Evolutionary conservation across 2,329 filamentous ascomycete species (phyloP).

Genomic region (Shiraia sp.): DNA sequence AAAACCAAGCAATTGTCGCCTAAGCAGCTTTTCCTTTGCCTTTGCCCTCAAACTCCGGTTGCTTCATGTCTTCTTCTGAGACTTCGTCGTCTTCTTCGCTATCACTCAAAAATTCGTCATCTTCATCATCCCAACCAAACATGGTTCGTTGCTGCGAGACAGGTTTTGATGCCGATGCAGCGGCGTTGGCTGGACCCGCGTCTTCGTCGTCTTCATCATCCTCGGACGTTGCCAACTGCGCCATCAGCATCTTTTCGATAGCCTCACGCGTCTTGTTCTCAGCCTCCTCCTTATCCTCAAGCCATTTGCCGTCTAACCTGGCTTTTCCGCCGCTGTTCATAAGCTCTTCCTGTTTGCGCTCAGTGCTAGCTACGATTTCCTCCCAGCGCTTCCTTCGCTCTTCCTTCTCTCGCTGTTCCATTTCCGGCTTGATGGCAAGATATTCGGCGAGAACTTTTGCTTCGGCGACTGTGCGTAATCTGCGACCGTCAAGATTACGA

Average conservation of each 20-base stretch:
- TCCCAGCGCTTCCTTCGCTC: conserved; percentile 83
- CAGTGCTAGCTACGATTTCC: conserved; percentile 81
- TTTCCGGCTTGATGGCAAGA: conserved; percentile 91
- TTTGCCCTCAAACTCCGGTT: conserved; percentile 42
- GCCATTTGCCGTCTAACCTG: conserved; percentile 83
- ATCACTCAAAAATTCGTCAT: conserved; percentile 53
- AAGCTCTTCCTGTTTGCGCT: conserved; percentile 81
- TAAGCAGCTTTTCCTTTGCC: conserved; percentile 47
- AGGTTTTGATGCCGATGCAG: conserved; percentile 30
- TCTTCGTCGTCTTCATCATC: conserved; percentile 34
- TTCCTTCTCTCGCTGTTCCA: conserved; percentile 93
- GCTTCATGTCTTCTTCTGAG: conserved; percentile 36
- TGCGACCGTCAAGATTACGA: conserved; percentile 87
- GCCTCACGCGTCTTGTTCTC: conserved; percentile 80
- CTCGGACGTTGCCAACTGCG: conserved; percentile 49
- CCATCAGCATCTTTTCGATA: conserved; percentile 58
- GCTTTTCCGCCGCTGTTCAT: conserved; percentile 69
- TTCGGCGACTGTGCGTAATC: conserved; percentile 89
- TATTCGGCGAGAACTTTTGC: conserved; percentile 96
- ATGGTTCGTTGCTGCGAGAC: conserved; percentile 55
- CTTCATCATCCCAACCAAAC: conserved; percentile 79
- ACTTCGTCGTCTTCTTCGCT: conserved; percentile 52
- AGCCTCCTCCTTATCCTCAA: conserved; percentile 91
- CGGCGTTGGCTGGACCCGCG: conserved; percentile 15
- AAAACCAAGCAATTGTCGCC: conserved; percentile 1